Evolutionary conservation across 306 rosid species (phyloP).

Genomic region (Inga laurina): DNA sequence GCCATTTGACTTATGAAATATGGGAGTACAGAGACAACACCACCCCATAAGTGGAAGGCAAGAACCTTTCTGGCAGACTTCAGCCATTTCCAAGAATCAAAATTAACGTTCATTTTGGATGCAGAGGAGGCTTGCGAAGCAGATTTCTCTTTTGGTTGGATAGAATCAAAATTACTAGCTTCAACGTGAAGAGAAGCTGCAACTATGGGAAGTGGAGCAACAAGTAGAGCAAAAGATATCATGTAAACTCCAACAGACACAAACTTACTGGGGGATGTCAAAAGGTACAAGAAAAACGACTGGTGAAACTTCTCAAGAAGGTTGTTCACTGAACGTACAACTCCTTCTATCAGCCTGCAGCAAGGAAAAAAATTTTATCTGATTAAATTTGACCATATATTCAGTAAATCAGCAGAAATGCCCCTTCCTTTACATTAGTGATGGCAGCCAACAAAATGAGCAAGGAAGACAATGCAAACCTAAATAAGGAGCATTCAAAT

Average conservation of each 20-base stretch:
- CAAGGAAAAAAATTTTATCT: conserved; percentile 23
- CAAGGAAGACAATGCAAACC: neutral
- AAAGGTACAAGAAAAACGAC: conserved; percentile 83
- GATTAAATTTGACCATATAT: neutral
- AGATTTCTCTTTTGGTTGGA: conserved; percentile 36
- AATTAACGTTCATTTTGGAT: conserved; percentile 38
- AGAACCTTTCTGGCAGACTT: conserved; percentile 72
- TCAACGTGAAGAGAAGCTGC: conserved; percentile 76
- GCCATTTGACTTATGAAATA: conserved; percentile 69
- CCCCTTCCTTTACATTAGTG: neutral
- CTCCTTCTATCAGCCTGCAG: conserved; percentile 95
- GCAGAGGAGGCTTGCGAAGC: conserved; percentile 37
- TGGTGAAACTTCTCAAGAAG: conserved; percentile 98
- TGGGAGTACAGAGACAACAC: conserved; percentile 70
- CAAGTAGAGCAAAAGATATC: conserved; percentile 87
- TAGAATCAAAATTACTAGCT: conserved; percentile 40
- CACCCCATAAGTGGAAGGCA: conserved; percentile 83
- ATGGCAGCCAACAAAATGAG: neutral
- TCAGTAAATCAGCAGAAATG: conserved; percentile 15
- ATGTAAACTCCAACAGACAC: conserved; percentile 94
- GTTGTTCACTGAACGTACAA: conserved; percentile 83
- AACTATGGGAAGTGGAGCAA: conserved; percentile 86
- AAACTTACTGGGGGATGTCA: conserved; percentile 85
- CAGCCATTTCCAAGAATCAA: conserved; percentile 83
- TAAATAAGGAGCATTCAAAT: neutral